These are phyloP conservation scores for Prunus mira DNA, from an alignment of 306 rosid species.

Conservation along the genomic window DNA sequence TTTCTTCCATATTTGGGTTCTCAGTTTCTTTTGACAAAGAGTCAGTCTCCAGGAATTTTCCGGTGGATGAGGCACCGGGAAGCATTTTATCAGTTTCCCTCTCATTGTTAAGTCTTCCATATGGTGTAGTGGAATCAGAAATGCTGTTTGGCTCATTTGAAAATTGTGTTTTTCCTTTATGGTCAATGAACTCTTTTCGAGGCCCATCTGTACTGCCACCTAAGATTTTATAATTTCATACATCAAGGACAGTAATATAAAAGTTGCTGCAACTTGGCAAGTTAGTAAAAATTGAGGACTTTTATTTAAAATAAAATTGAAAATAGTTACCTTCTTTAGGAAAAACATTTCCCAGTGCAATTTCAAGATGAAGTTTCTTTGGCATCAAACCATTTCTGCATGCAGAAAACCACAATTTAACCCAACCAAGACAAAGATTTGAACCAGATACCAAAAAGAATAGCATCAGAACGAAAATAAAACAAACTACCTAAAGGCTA, in stretches of 20 bases:
- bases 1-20: conserved; percentile 55
- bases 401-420: conserved; percentile 27
- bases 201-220: conserved; percentile 57
- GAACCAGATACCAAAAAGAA: conserved; percentile 3
- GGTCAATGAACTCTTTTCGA: conserved; percentile 62
- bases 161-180: conserved; percentile 68
- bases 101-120: conserved; percentile 56
- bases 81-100: conserved; percentile 53
- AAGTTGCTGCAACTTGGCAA: not conserved
- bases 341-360: conserved; percentile 75
- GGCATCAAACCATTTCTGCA: conserved; percentile 92
- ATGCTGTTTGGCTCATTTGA: conserved; percentile 51
- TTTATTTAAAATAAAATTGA: not conserved
- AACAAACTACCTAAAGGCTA: conserved; percentile 79
- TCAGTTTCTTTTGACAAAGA: conserved; percentile 60
- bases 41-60: conserved; percentile 56
- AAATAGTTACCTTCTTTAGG: conserved; percentile 68
- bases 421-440: conserved; percentile 18
- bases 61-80: conserved; percentile 49
- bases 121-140: conserved; percentile 57
- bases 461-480: conserved; percentile 4
- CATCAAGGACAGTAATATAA: conserved; percentile 5
- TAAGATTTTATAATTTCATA: conserved; percentile 25
- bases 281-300: not conserved
- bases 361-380: conserved; percentile 95